Evolutionary conservation across 768 basidiomycete species (phyloP).

Genomic region (Tephrocybe sp.): DNA sequence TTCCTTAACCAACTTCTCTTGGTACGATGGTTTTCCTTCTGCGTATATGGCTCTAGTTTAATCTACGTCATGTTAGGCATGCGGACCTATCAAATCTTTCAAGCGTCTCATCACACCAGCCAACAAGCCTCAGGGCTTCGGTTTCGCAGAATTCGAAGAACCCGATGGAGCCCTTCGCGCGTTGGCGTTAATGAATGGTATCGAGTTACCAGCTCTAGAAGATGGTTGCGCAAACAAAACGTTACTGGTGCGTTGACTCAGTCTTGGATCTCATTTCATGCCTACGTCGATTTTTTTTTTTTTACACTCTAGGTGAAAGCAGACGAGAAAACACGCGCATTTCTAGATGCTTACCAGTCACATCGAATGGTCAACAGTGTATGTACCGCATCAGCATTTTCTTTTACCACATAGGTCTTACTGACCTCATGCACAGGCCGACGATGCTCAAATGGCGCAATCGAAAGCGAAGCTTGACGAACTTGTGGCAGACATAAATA

Average conservation of each 20-base stretch:
- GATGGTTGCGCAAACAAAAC: conserved; percentile 54
- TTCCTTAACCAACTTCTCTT: conserved; percentile 78
- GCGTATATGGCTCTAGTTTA: conserved; percentile 1
- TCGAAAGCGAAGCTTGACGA: conserved; percentile 65
- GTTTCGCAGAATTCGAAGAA: conserved; percentile 95
- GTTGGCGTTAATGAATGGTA: conserved; percentile 45
- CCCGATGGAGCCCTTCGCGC: conserved; percentile 87
- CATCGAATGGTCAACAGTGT: conserved; percentile 84
- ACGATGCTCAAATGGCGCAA: conserved; percentile 63
- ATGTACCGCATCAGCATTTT: too few relatives aligned
- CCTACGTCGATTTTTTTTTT: conserved; percentile 34
- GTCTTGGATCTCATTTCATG: conserved; percentile 39
- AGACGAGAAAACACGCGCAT: conserved; percentile 90
- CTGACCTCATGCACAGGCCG: conserved; percentile 47
- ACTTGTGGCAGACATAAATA: conserved; percentile 71
- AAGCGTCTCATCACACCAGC: conserved; percentile 91
- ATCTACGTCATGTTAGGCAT: conserved; percentile 55
- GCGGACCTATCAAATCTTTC: conserved; percentile 86
- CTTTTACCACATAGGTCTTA: neutral
- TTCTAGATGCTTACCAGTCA: conserved; percentile 82
- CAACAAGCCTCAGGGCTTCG: conserved; percentile 95
- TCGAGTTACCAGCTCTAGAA: conserved; percentile 53
- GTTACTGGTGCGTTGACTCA: conserved; percentile 58
- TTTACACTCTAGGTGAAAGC: conserved; percentile 87
- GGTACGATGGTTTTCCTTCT: conserved; percentile 42